These are phyloP conservation scores for Psilocybe mexicana DNA, from an alignment of 1,284 basidiomycete species.

Conservation along the genomic window DNA sequence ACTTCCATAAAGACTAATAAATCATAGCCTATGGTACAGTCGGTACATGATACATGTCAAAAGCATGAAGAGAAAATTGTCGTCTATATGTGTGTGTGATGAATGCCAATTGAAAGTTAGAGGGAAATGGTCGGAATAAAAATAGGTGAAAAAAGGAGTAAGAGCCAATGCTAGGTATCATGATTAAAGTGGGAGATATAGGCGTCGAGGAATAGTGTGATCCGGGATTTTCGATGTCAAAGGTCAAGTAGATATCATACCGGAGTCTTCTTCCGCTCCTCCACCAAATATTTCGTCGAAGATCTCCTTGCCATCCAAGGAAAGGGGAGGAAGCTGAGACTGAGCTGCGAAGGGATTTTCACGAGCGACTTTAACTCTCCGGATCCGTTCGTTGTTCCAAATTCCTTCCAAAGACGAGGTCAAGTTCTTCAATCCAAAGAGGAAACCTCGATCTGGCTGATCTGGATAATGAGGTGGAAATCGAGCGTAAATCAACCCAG, in stretches of 20 bases:
- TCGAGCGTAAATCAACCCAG: conserved; percentile 78
- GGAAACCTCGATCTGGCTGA: conserved; percentile 91
- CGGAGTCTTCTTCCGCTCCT: conserved; percentile 70
- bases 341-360: conserved; percentile 52
- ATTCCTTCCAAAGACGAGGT: conserved; percentile 74
- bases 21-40: conserved; percentile 1
- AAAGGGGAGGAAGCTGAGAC: conserved; percentile 60
- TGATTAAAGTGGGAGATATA: conserved; percentile 7
- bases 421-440: conserved; percentile 88
- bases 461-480: conserved; percentile 92
- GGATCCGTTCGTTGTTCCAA: conserved; percentile 81
- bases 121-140: conserved; percentile 5
- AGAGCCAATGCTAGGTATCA: conserved; percentile 13
- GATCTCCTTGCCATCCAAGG: conserved; percentile 71
- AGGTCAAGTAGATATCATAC: conserved; percentile 71
- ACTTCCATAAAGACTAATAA: conserved; percentile 2
- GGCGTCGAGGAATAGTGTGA: neutral
- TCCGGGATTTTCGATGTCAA: neutral
- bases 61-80: conserved; percentile 10
- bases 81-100: conserved; percentile 19
- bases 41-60: conserved; percentile 9
- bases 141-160: conserved; percentile 4
- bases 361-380: conserved; percentile 62
- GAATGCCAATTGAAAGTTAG: conserved; percentile 6
- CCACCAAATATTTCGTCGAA: conserved; percentile 73